Evolutionary conservation across 805 yeast species (phyloP).

Genomic region (Saccharomycopsis sp.): DNA sequence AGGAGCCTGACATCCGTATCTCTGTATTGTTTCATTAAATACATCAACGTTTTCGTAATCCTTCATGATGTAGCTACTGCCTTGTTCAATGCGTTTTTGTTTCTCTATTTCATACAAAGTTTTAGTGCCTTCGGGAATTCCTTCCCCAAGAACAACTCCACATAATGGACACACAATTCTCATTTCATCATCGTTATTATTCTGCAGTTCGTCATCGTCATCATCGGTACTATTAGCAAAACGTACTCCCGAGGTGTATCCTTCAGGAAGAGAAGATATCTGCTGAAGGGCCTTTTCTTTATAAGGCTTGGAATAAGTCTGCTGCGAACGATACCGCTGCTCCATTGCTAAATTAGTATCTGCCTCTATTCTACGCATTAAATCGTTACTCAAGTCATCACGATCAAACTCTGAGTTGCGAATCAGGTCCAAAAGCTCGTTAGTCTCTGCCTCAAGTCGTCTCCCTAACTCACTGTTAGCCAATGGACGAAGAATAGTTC

Average conservation of each 20-base stretch:
- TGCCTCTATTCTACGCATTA: not conserved
- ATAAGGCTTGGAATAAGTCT: constrained; percentile 23
- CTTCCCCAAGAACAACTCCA: constrained; percentile 66
- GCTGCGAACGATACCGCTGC: constrained; percentile 9
- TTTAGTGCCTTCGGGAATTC: constrained; percentile 50
- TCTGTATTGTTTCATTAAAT: constrained; percentile 8
- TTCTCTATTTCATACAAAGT: constrained; percentile 26
- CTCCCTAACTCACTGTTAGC: too few relatives aligned
- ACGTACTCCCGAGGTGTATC: constrained; percentile 28
- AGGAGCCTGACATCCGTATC: constrained; percentile 46
- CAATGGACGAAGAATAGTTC: too few relatives aligned
- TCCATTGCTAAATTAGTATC: constrained; percentile 7
- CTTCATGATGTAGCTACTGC: not conserved
- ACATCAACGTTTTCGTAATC: constrained; percentile 14
- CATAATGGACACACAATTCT: constrained; percentile 58
- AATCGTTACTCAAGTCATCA: not conserved
- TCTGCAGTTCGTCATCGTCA: constrained; percentile 21
- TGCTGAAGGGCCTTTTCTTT: constrained; percentile 24
- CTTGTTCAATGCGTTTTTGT: constrained; percentile 7
- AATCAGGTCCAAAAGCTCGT: too few relatives aligned
- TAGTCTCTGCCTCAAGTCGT: too few relatives aligned
- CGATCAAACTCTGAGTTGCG: not conserved
- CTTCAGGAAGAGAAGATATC: constrained; percentile 27
- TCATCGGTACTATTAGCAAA: constrained; percentile 23
- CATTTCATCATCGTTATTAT: constrained; percentile 27